A percentile compares a stretch with the other conserved stretches of the same genome.
Evolutionary conservation across 345 rosid genomes (phyloP).

Genomic region (Eucalyptus sp.): DNA sequence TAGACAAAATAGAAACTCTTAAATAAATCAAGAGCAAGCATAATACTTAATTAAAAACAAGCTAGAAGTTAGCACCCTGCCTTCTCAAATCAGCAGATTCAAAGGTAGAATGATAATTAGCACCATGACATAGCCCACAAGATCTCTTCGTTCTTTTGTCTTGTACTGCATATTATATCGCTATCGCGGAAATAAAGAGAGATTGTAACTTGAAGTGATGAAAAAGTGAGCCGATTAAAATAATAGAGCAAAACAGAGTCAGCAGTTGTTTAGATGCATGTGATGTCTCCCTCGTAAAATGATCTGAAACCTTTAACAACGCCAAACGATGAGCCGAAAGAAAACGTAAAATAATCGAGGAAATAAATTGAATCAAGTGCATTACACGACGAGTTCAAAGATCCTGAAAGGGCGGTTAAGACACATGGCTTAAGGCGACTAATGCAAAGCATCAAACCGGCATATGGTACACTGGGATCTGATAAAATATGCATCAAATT

Average conservation of each 20-base stretch:
- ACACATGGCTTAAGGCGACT: constrained; percentile 32
- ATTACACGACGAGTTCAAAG: constrained; percentile 19
- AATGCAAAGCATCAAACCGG: not conserved
- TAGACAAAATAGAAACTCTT: not conserved
- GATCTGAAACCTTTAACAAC: not conserved
- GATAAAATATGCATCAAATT: not conserved
- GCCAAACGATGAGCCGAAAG: constrained; percentile 1
- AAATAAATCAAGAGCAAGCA: not conserved
- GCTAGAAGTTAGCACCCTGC: not conserved
- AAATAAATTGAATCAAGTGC: not conserved
- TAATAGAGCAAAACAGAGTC: not conserved
- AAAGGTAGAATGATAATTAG: not conserved
- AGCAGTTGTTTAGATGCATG: not conserved
- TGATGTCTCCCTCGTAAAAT: not conserved
- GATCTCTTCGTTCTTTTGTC: not conserved
- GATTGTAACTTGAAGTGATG: not conserved
- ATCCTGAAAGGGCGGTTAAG: constrained; percentile 51
- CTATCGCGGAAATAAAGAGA: constrained; percentile 3
- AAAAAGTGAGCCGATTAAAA: not conserved
- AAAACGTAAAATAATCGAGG: not conserved
- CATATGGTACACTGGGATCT: not conserved
- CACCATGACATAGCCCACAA: not conserved
- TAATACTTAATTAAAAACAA: not conserved
- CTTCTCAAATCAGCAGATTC: not conserved
- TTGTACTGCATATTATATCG: not conserved